Conservation (phyloP, 1,284 basidiomycete species). For the Lentinula novae-zelandiae region DNA sequence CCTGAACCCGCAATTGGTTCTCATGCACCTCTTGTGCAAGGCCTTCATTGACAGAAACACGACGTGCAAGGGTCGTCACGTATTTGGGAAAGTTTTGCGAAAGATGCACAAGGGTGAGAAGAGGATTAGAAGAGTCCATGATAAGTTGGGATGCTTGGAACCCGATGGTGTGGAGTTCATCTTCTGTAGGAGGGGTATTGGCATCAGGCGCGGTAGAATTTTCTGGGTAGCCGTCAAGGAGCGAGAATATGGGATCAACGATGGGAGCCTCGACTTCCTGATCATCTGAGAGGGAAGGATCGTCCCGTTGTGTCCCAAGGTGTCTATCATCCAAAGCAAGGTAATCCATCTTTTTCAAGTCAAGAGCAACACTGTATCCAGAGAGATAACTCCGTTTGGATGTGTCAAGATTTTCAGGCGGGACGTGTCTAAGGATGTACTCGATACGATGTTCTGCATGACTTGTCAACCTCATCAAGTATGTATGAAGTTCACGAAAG, state of each 20-base stretch:
- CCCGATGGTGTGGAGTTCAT: constrained; percentile 73
- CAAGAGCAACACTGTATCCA: constrained; percentile 89
- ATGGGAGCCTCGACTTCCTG: constrained; percentile 21
- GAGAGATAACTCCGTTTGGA: constrained; percentile 51
- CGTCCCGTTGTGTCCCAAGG: constrained; percentile 16
- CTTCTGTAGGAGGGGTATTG: constrained; percentile 54
- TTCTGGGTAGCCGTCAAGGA: constrained; percentile 56
- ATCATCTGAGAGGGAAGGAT: constrained; percentile 20
- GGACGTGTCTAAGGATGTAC: constrained; percentile 73
- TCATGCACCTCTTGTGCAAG: constrained; percentile 56
- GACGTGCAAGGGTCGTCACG: constrained; percentile 65
- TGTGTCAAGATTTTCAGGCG: constrained; percentile 29
- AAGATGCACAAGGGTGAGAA: constrained; percentile 66
- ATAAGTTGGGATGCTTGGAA: constrained; percentile 74
- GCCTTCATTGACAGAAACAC: constrained; percentile 49
- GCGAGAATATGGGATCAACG: constrained; percentile 41
- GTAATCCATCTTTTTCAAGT: constrained; percentile 97
- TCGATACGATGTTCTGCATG: constrained; percentile 48
- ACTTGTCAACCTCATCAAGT: constrained; percentile 51
- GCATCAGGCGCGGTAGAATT: constrained; percentile 44
- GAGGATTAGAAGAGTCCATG: constrained; percentile 51
- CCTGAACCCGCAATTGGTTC: constrained; percentile 52
- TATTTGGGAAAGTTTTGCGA: constrained; percentile 89
- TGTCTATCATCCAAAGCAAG: constrained; percentile 86
- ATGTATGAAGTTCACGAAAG: constrained; percentile 64